Evolutionary conservation across 2,329 filamentous ascomycete species (phyloP), one percentile per base, ranked within the genome.

Genomic region (Cladophialophora immunda): DNA sequence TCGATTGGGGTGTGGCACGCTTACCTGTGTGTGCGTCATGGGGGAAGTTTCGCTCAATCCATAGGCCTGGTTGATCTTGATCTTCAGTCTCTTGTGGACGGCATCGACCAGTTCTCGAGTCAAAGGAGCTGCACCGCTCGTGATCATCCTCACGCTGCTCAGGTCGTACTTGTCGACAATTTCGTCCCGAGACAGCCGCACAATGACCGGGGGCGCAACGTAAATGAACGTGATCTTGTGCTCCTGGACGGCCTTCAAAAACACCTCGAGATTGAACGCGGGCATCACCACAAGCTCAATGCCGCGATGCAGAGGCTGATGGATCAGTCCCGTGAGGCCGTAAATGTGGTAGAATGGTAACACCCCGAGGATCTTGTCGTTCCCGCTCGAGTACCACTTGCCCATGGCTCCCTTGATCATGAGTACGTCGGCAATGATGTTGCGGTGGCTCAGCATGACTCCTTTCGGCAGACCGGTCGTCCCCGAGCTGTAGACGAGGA

Each of bases 271-370:
- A 67, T 96, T 92, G 77, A 97, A 98, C 68, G 90, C 90, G 1
- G 90, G 82, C 86, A 96, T 90, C 13, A 94, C 87, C 1, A 93
- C 82, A 0, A 90, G 83, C 66, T 88, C 84, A 60, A 90, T 82
- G 11, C 92, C 92, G 19, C 83, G 81, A 76, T 89, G 88, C 13
- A 93, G 79, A 34, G 87, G 82, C 75, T 90, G 85, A 69, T 95
- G 88, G 34, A 96, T 83, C 45, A 93, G 85, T 71, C 87, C 90
- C 5, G 88, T 91, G 25, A 97, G 85, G 6, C 91, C 92, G 75
- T 97, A 97, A 68, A 97, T 94, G 76, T 97, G 93, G 80, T 93
- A 97, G 78, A 97, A 95, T 0, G 94, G 94, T 17, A 97, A 78
- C 63, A 97, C 90, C 1, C 91, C 92, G 2, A 97, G 78, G 27